phyloP scores from a whole-genome alignment of 2,329 filamentous ascomycete species.

The Hypoxylon rubiginosum region DNA sequence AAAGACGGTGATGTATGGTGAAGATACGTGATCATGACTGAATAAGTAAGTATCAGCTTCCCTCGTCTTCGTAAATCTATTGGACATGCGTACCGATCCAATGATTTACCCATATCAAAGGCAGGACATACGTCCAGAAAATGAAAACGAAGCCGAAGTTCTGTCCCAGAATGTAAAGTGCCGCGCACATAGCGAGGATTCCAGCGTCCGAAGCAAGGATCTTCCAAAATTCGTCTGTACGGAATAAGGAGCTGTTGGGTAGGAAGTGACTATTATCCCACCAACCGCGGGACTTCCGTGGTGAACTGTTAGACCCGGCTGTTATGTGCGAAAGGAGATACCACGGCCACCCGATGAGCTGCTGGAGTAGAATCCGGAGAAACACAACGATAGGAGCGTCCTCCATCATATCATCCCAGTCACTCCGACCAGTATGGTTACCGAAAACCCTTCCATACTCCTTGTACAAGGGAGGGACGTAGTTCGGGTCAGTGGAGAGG shows the following conservation, averaged over 20 bases:
- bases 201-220: neutral
- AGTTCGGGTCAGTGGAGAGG: neutral
- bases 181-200: neutral
- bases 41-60: neutral
- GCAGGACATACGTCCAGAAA: neutral
- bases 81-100: neutral
- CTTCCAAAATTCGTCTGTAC: no score
- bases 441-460: no score
- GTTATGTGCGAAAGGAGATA: neutral
- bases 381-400: neutral
- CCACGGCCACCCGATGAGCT: neutral
- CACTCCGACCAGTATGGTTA: no score
- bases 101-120: constrained; percentile 13
- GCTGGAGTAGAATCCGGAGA: neutral
- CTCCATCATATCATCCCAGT: neutral
- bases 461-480: no score
- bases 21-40: constrained; percentile 3
- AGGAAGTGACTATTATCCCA: no score
- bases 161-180: neutral
- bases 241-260: no score
- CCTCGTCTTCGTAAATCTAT: neutral
- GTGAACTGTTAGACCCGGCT: neutral
- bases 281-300: no score
- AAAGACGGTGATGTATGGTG: neutral
- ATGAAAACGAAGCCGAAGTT: neutral